Evolutionary conservation across 2,329 filamentous ascomycete genomes (phyloP).

Genomic region (Chaetothyriales sp.): DNA sequence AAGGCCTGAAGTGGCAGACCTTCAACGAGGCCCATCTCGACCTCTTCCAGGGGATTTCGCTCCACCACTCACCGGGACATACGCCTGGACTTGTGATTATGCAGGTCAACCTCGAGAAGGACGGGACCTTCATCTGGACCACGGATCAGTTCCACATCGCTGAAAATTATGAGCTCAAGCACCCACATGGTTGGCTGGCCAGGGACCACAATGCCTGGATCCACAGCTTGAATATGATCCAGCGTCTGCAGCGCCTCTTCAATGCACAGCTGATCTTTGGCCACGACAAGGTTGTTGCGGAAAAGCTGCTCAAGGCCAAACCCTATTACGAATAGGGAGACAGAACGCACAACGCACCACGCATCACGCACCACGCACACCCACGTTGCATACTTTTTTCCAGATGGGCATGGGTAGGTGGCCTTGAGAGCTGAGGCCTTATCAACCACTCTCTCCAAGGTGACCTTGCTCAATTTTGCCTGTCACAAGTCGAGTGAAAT

Average conservation of each 20-base stretch:
- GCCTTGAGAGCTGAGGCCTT: too few species aligned
- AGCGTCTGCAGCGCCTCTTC: slow-evolving; percentile 20
- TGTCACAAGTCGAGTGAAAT: too few species aligned
- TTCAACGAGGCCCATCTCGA: slow-evolving; percentile 28
- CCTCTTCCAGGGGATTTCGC: slow-evolving; percentile 26
- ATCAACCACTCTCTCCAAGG: too few species aligned
- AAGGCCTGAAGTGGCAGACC: slow-evolving; percentile 29
- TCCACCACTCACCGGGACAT: slow-evolving; percentile 25
- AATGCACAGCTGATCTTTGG: slow-evolving; percentile 23
- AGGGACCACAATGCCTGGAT: slow-evolving; percentile 26
- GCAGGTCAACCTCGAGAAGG: slow-evolving; percentile 24
- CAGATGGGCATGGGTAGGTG: too few species aligned
- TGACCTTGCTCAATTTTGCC: too few species aligned
- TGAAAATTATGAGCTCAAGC: slow-evolving; percentile 25
- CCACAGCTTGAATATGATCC: slow-evolving; percentile 23
- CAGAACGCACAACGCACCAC: not conserved
- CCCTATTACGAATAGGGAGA: not conserved
- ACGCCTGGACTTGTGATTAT: slow-evolving; percentile 24
- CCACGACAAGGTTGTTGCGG: slow-evolving; percentile 18
- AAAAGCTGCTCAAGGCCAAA: slow-evolving; percentile 1
- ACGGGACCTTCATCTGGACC: slow-evolving; percentile 28
- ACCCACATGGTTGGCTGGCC: slow-evolving; percentile 25
- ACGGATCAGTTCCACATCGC: slow-evolving; percentile 27
- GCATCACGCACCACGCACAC: too few species aligned
- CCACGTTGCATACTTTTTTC: too few species aligned